Base-by-base conservation (phyloP, 78 protist genomes). In the Thecamonas trahens region DNA sequence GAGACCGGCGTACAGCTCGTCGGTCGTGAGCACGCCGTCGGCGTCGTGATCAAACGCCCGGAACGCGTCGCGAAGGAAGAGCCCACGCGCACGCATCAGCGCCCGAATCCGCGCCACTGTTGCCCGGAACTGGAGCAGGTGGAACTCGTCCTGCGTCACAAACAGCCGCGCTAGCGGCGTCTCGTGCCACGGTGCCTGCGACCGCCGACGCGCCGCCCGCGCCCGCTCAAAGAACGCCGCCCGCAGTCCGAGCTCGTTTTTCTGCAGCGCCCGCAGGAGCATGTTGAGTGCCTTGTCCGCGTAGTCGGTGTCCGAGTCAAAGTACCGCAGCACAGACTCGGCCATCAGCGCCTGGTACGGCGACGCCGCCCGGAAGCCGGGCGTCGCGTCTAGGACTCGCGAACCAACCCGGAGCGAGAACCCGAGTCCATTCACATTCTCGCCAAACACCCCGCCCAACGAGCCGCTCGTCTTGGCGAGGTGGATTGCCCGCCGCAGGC, bases 401-500 rank as follows among this genome's bases (percentile, higher is more conserved):
- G n/a, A n/a, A n/a, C n/a, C n/a, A n/a, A n/a, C n/a, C n/a, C n/a
- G n/a, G n/a, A n/a, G n/a, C n/a, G n/a, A n/a, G n/a, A n/a, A n/a
- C n/a, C n/a, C n/a, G n/a, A n/a, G n/a, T n/a, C n/a, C n/a, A n/a
- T n/a, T n/a, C n/a, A n/a, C n/a, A n/a, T n/a, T n/a, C n/a, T n/a
- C n/a, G n/a, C n/a, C n/a, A n/a, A n/a, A n/a, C n/a, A n/a, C n/a
- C n/a, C 40, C 5, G 24, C 32, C 26, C 31, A 24, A 13, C 42
- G 14, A 14, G 47, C n/a, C 34, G 9, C 26, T 20, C 6, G 49
- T n/a, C 14, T 28, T 6, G 11, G 22, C 39, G 29, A 35, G 26
- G 77, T 83, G 89, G 38, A 83, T 9, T 9, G 61, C 17, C 18
- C 69, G 9, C 0, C 89, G 74, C 13, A 84, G 2, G 20, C 82